Evolutionary conservation across 2,329 filamentous ascomycete genomes (phyloP).

Genomic region (Rhytidhysteron rufulum): DNA sequence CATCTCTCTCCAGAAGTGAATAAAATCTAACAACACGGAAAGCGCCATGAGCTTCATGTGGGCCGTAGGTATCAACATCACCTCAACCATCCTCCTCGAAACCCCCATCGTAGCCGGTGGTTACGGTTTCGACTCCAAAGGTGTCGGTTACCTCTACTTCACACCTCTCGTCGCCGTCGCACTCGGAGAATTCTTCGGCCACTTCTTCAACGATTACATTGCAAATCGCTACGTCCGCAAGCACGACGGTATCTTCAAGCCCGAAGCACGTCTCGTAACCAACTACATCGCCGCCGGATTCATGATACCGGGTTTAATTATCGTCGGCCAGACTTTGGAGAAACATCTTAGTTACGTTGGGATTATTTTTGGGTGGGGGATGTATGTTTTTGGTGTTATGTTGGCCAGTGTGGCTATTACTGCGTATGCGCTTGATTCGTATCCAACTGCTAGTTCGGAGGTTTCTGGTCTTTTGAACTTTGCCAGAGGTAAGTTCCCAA

Average conservation of each 20-base stretch:
- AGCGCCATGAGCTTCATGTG: slow-evolving; percentile 23
- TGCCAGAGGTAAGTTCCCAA: slow-evolving; percentile 19
- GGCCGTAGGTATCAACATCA: slow-evolving; percentile 25
- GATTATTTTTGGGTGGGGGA: slow-evolving; percentile 32
- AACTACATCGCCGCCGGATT: slow-evolving; percentile 28
- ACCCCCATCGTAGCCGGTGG: slow-evolving; percentile 15
- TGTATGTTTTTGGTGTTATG: slow-evolving; percentile 32
- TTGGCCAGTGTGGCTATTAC: slow-evolving; percentile 29
- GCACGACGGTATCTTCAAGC: slow-evolving; percentile 25
- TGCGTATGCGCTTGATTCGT: slow-evolving; percentile 32
- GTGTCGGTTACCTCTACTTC: slow-evolving; percentile 28
- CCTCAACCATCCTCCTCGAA: slow-evolving; percentile 20
- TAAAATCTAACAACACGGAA: not conserved
- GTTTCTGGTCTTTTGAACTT: slow-evolving; percentile 33
- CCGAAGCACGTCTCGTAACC: slow-evolving; percentile 30
- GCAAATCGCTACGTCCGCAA: slow-evolving; percentile 26
- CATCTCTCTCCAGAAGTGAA: not conserved
- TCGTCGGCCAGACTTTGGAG: slow-evolving; percentile 31
- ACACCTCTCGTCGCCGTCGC: slow-evolving; percentile 32
- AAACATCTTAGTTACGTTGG: slow-evolving; percentile 28
- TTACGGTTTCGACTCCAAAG: slow-evolving; percentile 18
- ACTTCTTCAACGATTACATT: slow-evolving; percentile 37
- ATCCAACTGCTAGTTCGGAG: slow-evolving; percentile 28
- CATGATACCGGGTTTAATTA: slow-evolving; percentile 28
- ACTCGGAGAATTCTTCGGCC: slow-evolving; percentile 30